Conservation (phyloP, 768 basidiomycete genomes). For the Lactarius quietus region DNA sequence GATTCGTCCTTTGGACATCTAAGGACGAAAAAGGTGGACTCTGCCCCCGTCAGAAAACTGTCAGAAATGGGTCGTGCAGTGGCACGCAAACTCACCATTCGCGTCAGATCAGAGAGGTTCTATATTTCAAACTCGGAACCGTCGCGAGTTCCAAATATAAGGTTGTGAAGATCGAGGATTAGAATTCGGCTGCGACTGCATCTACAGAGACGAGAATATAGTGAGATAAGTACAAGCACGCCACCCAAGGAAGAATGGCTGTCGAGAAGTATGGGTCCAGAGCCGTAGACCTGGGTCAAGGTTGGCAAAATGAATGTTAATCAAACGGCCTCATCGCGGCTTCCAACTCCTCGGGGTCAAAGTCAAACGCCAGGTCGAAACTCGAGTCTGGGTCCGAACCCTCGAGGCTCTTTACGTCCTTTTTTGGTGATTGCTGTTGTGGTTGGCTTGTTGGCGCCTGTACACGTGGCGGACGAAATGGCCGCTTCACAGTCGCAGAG, state of each 20-base stretch:
- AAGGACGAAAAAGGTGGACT: too few relatives aligned
- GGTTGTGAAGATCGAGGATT: neutral
- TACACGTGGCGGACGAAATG: slow-evolving; percentile 14
- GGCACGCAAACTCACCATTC: neutral
- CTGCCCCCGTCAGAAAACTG: too few relatives aligned
- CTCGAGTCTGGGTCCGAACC: slow-evolving; percentile 18
- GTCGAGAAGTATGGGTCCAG: neutral
- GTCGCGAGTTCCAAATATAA: neutral
- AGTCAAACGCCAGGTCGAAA: slow-evolving; percentile 19
- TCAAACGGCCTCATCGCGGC: slow-evolving; percentile 16
- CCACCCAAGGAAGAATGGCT: neutral
- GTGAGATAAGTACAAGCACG: neutral
- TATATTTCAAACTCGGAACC: neutral
- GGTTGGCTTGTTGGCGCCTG: neutral
- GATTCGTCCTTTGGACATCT: too few relatives aligned
- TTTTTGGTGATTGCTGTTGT: neutral
- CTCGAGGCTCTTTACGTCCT: neutral
- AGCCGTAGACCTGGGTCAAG: neutral
- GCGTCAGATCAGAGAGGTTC: neutral
- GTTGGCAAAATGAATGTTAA: neutral
- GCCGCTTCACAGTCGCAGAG: slow-evolving; percentile 10
- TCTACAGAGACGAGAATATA: neutral
- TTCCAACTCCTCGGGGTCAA: slow-evolving; percentile 21
- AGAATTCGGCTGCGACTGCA: neutral
- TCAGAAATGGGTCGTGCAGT: too few relatives aligned